phyloP scores from a whole-genome alignment of 225 moss, liverwort and hornwort genomes.

The Marchantia paleacea region DNA sequence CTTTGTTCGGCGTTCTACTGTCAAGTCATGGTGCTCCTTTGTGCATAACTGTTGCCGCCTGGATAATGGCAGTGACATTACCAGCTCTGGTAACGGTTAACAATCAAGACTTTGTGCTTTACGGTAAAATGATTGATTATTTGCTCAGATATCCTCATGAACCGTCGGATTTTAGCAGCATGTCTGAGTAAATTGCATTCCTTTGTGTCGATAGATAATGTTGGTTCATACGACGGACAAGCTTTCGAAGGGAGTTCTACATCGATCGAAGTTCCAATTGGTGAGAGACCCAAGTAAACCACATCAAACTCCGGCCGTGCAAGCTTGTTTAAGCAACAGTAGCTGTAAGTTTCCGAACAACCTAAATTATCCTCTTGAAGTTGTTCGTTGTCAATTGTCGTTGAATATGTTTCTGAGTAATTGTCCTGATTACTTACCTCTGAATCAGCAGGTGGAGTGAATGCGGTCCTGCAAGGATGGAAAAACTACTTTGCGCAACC shows the following conservation, averaged over 20 bases:
- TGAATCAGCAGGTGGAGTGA: conserved; percentile 34
- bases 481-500: conserved; percentile 73
- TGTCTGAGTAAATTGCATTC: not conserved
- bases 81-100: conserved; percentile 53
- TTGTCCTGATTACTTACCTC: not conserved
- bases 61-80: conserved; percentile 58
- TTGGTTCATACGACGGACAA: conserved; percentile 21
- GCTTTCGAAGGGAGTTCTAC: conserved; percentile 23
- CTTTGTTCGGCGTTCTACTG: conserved; percentile 63
- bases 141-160: too few relatives aligned
- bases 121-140: too few relatives aligned
- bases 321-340: not conserved
- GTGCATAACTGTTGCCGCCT: conserved; percentile 66
- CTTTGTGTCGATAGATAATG: not conserved
- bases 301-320: not conserved
- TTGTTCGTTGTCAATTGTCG: not conserved
- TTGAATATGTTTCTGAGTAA: not conserved
- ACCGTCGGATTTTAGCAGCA: too few relatives aligned
- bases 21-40: conserved; percentile 63
- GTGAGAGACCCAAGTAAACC: not conserved
- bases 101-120: not conserved
- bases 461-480: conserved; percentile 67
- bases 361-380: not conserved
- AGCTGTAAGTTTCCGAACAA: conserved; percentile 2
- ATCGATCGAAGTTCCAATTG: conserved; percentile 11